Base-by-base conservation (phyloP, 2,329 filamentous ascomycete genomes). In the Ceratocystis papillata region DNA sequence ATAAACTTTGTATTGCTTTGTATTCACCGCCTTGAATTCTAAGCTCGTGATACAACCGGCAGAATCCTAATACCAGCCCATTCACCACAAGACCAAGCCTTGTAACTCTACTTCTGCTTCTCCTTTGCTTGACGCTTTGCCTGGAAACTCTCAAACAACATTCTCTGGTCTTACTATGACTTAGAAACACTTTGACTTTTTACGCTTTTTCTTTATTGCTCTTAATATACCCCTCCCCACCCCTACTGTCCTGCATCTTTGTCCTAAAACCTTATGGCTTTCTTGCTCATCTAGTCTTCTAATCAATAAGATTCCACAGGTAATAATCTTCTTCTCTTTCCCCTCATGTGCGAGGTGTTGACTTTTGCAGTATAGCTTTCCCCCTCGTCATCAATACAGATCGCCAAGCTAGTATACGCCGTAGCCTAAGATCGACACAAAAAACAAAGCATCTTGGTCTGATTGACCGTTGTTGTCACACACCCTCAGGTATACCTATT, bases 21-120 rank as follows among this genome's bases (percentile, higher is more conserved):
- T n/a, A 2, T 45, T 30, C 62, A 67, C 66, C 66, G 66, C 66
- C 62, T 65, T 67, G 46, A 15, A 46, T 6, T 41, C 28, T 17
- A 22, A 60, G 64, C 66, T 67, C 65, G 66, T 62, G 62, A 65
- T 65, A 62, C 55, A 55, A 28, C n/a, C 37, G 66, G 66, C 66
- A 67, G 66, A 67, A 67, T 67, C 66, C 62, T 64, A 44, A 53
- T 44, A 55, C 53, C 65, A 61, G 28, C 28, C 44, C n/a, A 46
- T 55, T 55, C 22, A 37, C 48, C 41, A 25, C 33, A 37, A 37
- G 55, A 33, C 22, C 22, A 5, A 17, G 12, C 44, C 25, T 33
- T 44, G 44, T n/a, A 22, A 33, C 22, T 33, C 41, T 15, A 12
- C 20, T 37, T 50, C 33, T 30, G 28, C 55, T 22, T 12, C 17